These are phyloP conservation scores for Linnemannia hyalina DNA, from an alignment of 192 early-diverging fungal species.

Conservation along the genomic window DNA sequence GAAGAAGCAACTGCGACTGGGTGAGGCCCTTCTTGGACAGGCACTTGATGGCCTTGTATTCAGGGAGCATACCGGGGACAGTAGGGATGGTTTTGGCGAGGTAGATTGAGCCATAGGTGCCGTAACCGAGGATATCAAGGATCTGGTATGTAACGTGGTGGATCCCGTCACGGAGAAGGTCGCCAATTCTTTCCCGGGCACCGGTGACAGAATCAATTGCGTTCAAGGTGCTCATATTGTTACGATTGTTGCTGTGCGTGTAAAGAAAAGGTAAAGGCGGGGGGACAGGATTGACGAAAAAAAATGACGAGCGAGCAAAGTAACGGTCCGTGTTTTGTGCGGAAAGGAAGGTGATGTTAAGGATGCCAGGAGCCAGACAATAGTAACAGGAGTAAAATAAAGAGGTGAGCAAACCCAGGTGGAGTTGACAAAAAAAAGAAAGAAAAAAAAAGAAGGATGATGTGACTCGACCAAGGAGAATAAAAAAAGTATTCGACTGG, in stretches of 20 bases:
- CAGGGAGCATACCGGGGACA: constrained; percentile 25
- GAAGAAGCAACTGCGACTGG: constrained; percentile 61
- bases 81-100: constrained; percentile 59
- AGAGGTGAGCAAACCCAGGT: constrained; percentile 11
- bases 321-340: constrained; percentile 17
- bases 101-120: constrained; percentile 83
- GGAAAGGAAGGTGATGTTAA: constrained; percentile 7
- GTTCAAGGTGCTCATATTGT: constrained; percentile 30
- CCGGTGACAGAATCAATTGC: constrained; percentile 52
- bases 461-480: constrained; percentile 34
- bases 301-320: neutral
- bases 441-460: constrained; percentile 9
- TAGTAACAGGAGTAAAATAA: neutral
- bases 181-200: constrained; percentile 36
- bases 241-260: neutral
- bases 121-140: constrained; percentile 72
- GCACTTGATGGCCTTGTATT: constrained; percentile 75
- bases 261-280: neutral
- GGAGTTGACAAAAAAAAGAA: neutral
- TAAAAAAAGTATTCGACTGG: constrained; percentile 27
- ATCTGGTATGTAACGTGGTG: constrained; percentile 58
- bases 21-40: constrained; percentile 61
- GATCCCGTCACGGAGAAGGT: constrained; percentile 27
- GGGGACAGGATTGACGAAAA: neutral
- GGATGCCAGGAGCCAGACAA: neutral